Conservation (phyloP, 2,329 filamentous ascomycete species). For the Paraphaeosphaeria sporulosa region DNA sequence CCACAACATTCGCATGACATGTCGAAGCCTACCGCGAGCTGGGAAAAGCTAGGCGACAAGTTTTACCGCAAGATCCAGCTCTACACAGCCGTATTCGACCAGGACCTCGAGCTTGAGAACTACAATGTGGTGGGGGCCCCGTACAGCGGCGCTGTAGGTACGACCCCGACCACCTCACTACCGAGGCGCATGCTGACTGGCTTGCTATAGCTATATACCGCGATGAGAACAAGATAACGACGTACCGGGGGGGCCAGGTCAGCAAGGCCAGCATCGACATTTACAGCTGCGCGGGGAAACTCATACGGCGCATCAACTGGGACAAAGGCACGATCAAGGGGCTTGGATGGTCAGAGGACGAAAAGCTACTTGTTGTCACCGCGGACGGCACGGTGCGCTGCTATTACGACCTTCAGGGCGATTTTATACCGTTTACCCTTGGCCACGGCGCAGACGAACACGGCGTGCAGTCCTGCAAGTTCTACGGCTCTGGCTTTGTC, state of each 20-base stretch:
- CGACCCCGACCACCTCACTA: background rate
- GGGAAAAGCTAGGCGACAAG: conserved; percentile 90
- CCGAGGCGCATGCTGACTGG: conserved; percentile 36
- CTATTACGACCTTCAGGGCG: conserved; percentile 89
- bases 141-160: conserved; percentile 93
- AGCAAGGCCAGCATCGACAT: conserved; percentile 89
- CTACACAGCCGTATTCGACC: conserved; percentile 92
- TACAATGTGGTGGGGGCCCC: conserved; percentile 91
- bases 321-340: conserved; percentile 88
- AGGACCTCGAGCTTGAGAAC: conserved; percentile 93
- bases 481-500: conserved; percentile 92
- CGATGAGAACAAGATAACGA: conserved; percentile 83
- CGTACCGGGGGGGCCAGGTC: conserved; percentile 74
- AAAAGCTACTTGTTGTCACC: conserved; percentile 87
- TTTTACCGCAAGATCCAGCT: conserved; percentile 96
- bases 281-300: conserved; percentile 90
- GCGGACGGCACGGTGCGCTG: conserved; percentile 89
- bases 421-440: conserved; percentile 93
- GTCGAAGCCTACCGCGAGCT: conserved; percentile 79
- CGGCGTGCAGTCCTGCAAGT: conserved; percentile 86
- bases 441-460: conserved; percentile 88
- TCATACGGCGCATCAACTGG: conserved; percentile 85
- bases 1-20: conserved; percentile 30
- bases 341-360: conserved; percentile 95
- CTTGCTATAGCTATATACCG: conserved; percentile 78